These are phyloP conservation scores for Apiotrichum gamsii DNA, from an alignment of 1,284 basidiomycete genomes.

Conservation along the genomic window DNA sequence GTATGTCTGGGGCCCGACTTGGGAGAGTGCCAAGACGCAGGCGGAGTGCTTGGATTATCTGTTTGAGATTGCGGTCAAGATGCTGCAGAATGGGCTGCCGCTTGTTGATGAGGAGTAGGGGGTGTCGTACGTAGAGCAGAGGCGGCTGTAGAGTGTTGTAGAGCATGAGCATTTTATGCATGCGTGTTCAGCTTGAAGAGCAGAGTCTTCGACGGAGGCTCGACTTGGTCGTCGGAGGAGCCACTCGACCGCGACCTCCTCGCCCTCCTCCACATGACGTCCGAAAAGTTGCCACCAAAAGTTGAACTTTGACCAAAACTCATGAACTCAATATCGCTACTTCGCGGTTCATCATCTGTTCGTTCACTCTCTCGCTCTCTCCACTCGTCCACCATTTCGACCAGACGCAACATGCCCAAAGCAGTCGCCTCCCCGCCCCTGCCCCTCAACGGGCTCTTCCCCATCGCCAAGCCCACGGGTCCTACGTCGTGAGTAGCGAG, in stretches of 20 bases:
- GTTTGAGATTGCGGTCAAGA: constrained; percentile 62
- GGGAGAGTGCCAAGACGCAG: constrained; percentile 84
- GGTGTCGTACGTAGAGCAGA: too few species aligned
- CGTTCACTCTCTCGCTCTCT: not conserved
- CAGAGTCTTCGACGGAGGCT: too few species aligned
- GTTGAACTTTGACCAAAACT: not conserved
- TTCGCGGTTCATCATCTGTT: not conserved
- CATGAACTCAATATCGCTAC: not conserved
- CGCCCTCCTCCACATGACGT: too few species aligned
- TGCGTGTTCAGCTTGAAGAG: too few species aligned
- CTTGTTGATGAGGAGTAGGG: constrained; percentile 34
- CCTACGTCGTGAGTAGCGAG: constrained; percentile 38
- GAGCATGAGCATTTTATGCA: too few species aligned
- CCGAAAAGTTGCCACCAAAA: not conserved
- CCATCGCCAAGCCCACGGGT: constrained; percentile 47
- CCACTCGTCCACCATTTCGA: not conserved
- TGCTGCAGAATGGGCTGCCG: constrained; percentile 38
- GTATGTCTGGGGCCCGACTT: constrained; percentile 73
- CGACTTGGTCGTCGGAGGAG: too few species aligned
- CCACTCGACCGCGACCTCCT: too few species aligned
- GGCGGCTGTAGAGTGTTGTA: too few species aligned
- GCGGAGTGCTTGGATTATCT: constrained; percentile 82
- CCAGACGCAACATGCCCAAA: constrained; percentile 38
- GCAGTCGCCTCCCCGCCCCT: constrained; percentile 31
- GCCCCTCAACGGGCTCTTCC: constrained; percentile 47